phyloP scores from a whole-genome alignment of 306 rosid genomes.

The Carpinus fangiana region DNA sequence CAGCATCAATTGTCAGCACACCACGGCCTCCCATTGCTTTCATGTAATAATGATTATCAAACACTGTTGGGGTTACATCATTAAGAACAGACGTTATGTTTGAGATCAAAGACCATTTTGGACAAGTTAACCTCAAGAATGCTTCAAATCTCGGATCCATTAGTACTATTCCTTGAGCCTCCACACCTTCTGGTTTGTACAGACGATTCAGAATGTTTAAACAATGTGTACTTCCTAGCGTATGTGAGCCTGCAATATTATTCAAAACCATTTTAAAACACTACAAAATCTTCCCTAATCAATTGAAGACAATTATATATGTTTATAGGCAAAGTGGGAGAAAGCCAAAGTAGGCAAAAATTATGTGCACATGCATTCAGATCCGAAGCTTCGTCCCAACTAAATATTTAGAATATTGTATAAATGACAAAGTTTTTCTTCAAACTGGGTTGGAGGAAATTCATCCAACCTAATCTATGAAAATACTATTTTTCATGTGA shows the following conservation, averaged over 20 bases:
- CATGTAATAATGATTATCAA: slow-evolving; percentile 29
- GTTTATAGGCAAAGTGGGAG: neutral
- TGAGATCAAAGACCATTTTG: slow-evolving; percentile 9
- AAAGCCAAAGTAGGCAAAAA: neutral
- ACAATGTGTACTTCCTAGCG: slow-evolving; percentile 36
- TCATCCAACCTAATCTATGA: no score
- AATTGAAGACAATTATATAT: neutral
- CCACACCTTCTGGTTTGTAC: slow-evolving; percentile 7
- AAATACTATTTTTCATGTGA: no score
- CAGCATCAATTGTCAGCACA: slow-evolving; percentile 33
- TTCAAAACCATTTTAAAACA: neutral
- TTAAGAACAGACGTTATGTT: slow-evolving; percentile 30
- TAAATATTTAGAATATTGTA: no score
- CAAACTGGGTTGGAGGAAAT: no score
- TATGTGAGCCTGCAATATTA: slow-evolving; percentile 30
- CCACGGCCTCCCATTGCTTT: slow-evolving; percentile 34
- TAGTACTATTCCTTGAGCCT: neutral
- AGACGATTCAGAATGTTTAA: slow-evolving; percentile 25
- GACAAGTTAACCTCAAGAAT: slow-evolving; percentile 31
- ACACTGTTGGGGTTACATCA: slow-evolving; percentile 30
- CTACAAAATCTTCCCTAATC: neutral
- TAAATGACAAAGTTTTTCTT: no score
- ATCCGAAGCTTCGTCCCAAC: no score
- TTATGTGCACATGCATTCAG: neutral
- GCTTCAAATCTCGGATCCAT: slow-evolving; percentile 28